These are phyloP conservation scores for Monosporozyma aquatica DNA, from an alignment of 805 yeast genomes.

Conservation along the genomic window DNA sequence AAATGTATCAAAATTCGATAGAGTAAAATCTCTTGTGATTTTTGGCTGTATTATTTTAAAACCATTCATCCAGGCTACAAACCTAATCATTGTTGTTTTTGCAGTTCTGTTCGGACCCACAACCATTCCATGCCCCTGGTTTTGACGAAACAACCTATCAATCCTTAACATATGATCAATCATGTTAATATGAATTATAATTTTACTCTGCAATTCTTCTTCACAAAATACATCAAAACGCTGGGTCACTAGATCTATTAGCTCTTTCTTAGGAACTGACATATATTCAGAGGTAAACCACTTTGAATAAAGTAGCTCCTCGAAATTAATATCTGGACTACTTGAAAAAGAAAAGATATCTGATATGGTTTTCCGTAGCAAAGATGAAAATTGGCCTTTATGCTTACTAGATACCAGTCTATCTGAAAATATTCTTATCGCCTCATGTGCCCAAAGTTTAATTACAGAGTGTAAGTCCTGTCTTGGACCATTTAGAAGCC, in stretches of 20 bases:
- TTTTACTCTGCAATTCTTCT: slow-evolving; percentile 55
- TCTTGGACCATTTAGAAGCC: slow-evolving; percentile 33
- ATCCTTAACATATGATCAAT: slow-evolving; percentile 68
- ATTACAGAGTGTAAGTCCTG: slow-evolving; percentile 38
- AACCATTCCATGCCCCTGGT: slow-evolving; percentile 83
- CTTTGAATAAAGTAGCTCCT: slow-evolving; percentile 58
- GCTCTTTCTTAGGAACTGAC: slow-evolving; percentile 41
- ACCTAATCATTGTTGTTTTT: slow-evolving; percentile 61
- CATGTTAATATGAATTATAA: slow-evolving; percentile 60
- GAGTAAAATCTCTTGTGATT: slow-evolving; percentile 44
- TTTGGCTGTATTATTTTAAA: slow-evolving; percentile 48
- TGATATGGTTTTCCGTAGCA: slow-evolving; percentile 30
- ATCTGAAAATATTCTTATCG: slow-evolving; percentile 66
- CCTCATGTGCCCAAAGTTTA: slow-evolving; percentile 76
- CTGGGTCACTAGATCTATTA: slow-evolving; percentile 49
- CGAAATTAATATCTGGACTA: slow-evolving; percentile 27
- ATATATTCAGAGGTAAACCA: slow-evolving; percentile 65
- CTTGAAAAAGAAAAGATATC: slow-evolving; percentile 41
- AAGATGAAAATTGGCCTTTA: slow-evolving; percentile 38
- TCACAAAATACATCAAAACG: slow-evolving; percentile 65
- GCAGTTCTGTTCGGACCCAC: slow-evolving; percentile 82
- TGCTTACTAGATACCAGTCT: slow-evolving; percentile 45
- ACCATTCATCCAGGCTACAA: slow-evolving; percentile 91
- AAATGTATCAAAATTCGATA: slow-evolving; percentile 58
- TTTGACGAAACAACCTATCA: slow-evolving; percentile 73